Evolutionary conservation across 2,329 filamentous ascomycete species (phyloP).

Genomic region (Teratosphaeria pseudoeucalypti): DNA sequence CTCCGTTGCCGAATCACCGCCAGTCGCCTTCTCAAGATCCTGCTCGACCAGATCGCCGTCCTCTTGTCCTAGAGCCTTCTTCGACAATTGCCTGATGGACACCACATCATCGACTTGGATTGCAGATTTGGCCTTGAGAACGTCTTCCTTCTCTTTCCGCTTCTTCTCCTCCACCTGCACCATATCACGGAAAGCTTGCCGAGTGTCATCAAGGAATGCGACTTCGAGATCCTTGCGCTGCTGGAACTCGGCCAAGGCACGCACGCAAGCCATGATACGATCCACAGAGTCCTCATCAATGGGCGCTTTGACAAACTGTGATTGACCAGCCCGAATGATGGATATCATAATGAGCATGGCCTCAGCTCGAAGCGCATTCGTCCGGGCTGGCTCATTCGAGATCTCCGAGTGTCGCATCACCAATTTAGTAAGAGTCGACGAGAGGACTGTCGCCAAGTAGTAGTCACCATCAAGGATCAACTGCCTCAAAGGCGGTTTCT

Average conservation of each 20-base stretch:
- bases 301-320: slow-evolving; percentile 93
- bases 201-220: slow-evolving; percentile 88
- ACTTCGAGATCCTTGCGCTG: slow-evolving; percentile 83
- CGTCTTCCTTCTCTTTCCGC: slow-evolving; percentile 84
- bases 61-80: slow-evolving; percentile 76
- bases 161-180: slow-evolving; percentile 97
- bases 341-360: slow-evolving; percentile 99
- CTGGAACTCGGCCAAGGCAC: slow-evolving; percentile 80
- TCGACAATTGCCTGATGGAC: slow-evolving; percentile 80
- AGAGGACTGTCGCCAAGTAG: slow-evolving; percentile 89
- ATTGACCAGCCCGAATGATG: slow-evolving; percentile 93
- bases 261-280: slow-evolving; percentile 93
- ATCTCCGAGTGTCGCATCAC: slow-evolving; percentile 97
- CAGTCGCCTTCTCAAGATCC: slow-evolving; percentile 88
- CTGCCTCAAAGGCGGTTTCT: slow-evolving; percentile 89
- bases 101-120: slow-evolving; percentile 95
- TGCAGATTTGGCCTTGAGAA: slow-evolving; percentile 84
- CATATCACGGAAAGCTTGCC: slow-evolving; percentile 93
- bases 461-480: slow-evolving; percentile 96
- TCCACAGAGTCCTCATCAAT: slow-evolving; percentile 99
- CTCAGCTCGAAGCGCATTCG: slow-evolving; percentile 87
- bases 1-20: slow-evolving; percentile 73
- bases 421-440: slow-evolving; percentile 88
- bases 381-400: slow-evolving; percentile 72
- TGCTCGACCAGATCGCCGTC: slow-evolving; percentile 69